Evolutionary conservation across 2,329 filamentous ascomycete species (phyloP).

Genomic region (Corynespora cassiicola): DNA sequence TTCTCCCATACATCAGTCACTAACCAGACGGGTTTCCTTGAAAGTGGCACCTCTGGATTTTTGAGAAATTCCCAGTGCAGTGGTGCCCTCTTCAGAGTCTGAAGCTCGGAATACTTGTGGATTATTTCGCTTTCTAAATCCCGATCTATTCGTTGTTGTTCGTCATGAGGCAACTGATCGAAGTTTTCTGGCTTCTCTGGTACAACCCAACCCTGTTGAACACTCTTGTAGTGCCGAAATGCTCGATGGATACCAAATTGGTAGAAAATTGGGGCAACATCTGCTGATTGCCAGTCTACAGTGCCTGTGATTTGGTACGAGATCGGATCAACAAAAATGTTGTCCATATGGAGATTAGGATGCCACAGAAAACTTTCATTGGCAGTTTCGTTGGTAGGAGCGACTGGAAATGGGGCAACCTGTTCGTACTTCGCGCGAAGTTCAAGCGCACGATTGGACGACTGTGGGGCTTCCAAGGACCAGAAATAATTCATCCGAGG

Average conservation of each 20-base stretch:
- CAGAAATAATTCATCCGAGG: slow-evolving; percentile 14
- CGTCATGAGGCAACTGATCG: slow-evolving; percentile 25
- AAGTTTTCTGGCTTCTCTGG: slow-evolving; percentile 35
- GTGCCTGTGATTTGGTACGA: slow-evolving; percentile 22
- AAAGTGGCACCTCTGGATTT: slow-evolving; percentile 17
- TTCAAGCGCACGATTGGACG: slow-evolving; percentile 9
- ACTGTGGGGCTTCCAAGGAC: slow-evolving; percentile 8
- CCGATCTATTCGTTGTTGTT: slow-evolving; percentile 31
- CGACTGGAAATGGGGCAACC: slow-evolving; percentile 21
- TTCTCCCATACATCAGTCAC: slow-evolving; percentile 41
- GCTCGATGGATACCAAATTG: slow-evolving; percentile 35
- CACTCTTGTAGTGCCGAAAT: slow-evolving; percentile 31
- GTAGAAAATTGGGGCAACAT: slow-evolving; percentile 18
- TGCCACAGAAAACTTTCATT: slow-evolving; percentile 32
- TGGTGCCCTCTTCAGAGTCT: slow-evolving; percentile 35
- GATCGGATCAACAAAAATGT: slow-evolving; percentile 23
- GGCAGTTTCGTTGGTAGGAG: slow-evolving; percentile 22
- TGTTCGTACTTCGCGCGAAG: slow-evolving; percentile 31
- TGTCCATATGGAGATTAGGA: slow-evolving; percentile 41
- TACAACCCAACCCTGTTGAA: slow-evolving; percentile 39
- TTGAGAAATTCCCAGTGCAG: slow-evolving; percentile 35
- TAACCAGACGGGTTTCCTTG: slow-evolving; percentile 40
- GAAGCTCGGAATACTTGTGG: slow-evolving; percentile 44
- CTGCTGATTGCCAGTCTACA: slow-evolving; percentile 36
- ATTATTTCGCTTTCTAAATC: slow-evolving; percentile 41